A percentile compares a stretch with the other conserved stretches of the same genome.
These are phyloP conservation scores for Sporothrix curviconia DNA, from an alignment of 2,329 filamentous ascomycete species.

Conservation along the genomic window DNA sequence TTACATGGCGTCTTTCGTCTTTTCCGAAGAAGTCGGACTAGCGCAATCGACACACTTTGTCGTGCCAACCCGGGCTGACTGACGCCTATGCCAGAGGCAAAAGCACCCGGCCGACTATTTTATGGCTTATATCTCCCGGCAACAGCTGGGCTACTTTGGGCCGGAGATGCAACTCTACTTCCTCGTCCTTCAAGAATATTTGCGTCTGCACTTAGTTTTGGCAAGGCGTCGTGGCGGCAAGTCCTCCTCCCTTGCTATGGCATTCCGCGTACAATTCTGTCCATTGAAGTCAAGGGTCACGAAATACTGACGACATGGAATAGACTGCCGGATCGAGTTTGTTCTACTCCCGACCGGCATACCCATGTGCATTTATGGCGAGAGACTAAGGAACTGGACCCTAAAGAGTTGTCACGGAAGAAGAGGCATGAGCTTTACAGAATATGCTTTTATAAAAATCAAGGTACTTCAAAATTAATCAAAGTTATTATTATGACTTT, in stretches of 20 bases:
- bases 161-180: neutral
- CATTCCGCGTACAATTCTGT: too few relatives aligned
- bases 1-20: neutral
- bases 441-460: too few relatives aligned
- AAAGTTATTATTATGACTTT: too few relatives aligned
- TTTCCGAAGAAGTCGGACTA: neutral
- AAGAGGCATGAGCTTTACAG: too few relatives aligned
- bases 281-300: neutral
- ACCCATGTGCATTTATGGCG: neutral
- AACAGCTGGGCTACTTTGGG: neutral
- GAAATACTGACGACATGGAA: neutral
- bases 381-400: neutral
- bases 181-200: neutral
- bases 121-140: neutral
- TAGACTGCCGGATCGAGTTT: constrained; percentile 20
- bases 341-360: neutral
- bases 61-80: neutral
- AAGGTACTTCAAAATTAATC: too few relatives aligned
- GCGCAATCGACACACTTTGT: neutral
- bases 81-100: neutral
- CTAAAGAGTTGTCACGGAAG: too few relatives aligned
- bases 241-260: neutral
- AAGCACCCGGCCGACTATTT: neutral
- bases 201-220: neutral
- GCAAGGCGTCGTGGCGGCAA: neutral